Conservation (phyloP, 2,329 filamentous ascomycete genomes). For the Paraconiothyrium brasiliense region DNA sequence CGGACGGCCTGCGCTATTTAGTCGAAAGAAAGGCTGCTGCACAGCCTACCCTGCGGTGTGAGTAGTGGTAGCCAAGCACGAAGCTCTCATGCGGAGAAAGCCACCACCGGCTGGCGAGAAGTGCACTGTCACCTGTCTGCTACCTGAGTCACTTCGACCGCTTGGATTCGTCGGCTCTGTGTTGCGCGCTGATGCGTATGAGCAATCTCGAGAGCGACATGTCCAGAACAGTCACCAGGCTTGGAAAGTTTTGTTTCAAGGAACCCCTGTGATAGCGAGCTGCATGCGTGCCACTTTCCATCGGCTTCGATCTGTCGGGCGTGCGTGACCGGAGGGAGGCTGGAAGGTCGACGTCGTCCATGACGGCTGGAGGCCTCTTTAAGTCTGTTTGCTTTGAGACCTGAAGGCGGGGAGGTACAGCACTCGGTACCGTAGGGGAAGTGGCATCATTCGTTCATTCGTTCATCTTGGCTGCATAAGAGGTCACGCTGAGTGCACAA, state of each 20-base stretch:
- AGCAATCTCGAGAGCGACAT: not conserved
- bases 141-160: not conserved
- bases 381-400: not conserved
- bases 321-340: slow-evolving; percentile 4
- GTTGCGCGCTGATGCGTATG: not conserved
- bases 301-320: not conserved
- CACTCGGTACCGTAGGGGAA: no score
- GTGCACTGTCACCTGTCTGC: slow-evolving; percentile 9
- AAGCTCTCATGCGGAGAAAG: slow-evolving; percentile 12
- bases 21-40: slow-evolving; percentile 9
- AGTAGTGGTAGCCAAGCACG: slow-evolving; percentile 14
- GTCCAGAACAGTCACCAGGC: slow-evolving; percentile 3
- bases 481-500: not conserved
- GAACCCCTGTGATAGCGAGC: slow-evolving; percentile 1
- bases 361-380: not conserved
- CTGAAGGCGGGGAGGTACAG: not conserved
- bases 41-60: slow-evolving; percentile 28
- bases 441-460: no score
- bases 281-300: slow-evolving; percentile 1
- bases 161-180: not conserved
- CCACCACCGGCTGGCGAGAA: slow-evolving; percentile 16
- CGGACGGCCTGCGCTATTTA: slow-evolving; percentile 16
- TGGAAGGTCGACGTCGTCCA: not conserved
- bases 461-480: no score
- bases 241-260: not conserved